These are phyloP conservation scores for Oldenlandia corymbosa DNA, from an alignment of 257 asterid genomes.

Conservation along the genomic window DNA sequence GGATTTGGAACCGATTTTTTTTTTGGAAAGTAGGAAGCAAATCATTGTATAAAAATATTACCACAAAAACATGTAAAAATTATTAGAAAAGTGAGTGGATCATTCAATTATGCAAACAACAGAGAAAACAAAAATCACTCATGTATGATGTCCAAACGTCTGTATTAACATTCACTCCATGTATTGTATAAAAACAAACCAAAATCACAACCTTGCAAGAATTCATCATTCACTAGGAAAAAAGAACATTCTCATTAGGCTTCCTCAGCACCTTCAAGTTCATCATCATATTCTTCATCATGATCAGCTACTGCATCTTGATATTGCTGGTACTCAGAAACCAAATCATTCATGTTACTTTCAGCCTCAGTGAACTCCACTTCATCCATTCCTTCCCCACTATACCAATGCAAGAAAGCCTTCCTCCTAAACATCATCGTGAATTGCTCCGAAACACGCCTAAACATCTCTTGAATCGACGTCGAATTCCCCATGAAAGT, in stretches of 20 bases:
- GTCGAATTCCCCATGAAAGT: conserved; percentile 72
- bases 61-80: too few species aligned
- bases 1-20: too few species aligned
- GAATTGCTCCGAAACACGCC: conserved; percentile 63
- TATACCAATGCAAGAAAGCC: conserved; percentile 75
- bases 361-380: conserved; percentile 76
- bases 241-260: too few species aligned
- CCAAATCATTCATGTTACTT: conserved; percentile 70
- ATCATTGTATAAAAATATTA: too few species aligned
- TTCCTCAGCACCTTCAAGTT: conserved; percentile 27
- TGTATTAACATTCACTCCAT: too few species aligned
- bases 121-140: too few species aligned
- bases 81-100: too few species aligned
- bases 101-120: too few species aligned
- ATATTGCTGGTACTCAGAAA: conserved; percentile 72
- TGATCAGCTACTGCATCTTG: conserved; percentile 61
- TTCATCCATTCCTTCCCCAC: conserved; percentile 69
- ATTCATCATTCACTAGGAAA: neutral
- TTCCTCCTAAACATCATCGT: conserved; percentile 64
- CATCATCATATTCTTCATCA: conserved; percentile 41
- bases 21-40: too few species aligned
- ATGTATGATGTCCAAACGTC: too few species aligned
- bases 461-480: conserved; percentile 68
- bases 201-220: neutral
- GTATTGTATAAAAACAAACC: too few species aligned